phyloP scores from a whole-genome alignment of 106 monocot species.

The Triglochin maritima region DNA sequence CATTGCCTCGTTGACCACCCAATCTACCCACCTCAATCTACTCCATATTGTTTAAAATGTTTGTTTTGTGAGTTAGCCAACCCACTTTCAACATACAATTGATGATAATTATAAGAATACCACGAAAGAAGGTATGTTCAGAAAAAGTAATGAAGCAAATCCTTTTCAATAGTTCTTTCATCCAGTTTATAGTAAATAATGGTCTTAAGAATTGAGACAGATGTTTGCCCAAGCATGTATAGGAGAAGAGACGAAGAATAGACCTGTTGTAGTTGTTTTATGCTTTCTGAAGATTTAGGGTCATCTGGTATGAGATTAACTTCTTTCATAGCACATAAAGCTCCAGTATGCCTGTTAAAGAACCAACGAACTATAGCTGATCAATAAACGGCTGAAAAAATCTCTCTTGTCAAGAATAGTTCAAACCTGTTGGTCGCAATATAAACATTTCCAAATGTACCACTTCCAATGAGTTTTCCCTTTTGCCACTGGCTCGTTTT shows the following conservation, averaged over 20 bases:
- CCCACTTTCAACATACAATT: too few relatives aligned
- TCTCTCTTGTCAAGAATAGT: not conserved
- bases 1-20: too few relatives aligned
- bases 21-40: too few relatives aligned
- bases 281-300: constrained; percentile 62
- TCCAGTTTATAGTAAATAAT: not conserved
- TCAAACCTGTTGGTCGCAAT: constrained; percentile 59
- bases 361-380: not conserved
- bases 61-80: too few relatives aligned
- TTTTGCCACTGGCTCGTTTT: constrained; percentile 69
- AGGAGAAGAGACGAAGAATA: constrained; percentile 1
- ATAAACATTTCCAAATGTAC: constrained; percentile 80
- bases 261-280: constrained; percentile 80
- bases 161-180: too few relatives aligned
- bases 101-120: too few relatives aligned
- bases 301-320: constrained; percentile 87
- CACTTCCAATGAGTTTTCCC: constrained; percentile 79
- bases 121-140: too few relatives aligned
- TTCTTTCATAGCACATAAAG: constrained; percentile 96
- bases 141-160: too few relatives aligned
- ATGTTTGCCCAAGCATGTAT: not conserved
- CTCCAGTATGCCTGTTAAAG: constrained; percentile 55
- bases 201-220: not conserved
- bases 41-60: too few relatives aligned
- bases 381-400: not conserved